phyloP scores from a whole-genome alignment of 139 green algal genomes.

The Spirogloea muscicola region DNA sequence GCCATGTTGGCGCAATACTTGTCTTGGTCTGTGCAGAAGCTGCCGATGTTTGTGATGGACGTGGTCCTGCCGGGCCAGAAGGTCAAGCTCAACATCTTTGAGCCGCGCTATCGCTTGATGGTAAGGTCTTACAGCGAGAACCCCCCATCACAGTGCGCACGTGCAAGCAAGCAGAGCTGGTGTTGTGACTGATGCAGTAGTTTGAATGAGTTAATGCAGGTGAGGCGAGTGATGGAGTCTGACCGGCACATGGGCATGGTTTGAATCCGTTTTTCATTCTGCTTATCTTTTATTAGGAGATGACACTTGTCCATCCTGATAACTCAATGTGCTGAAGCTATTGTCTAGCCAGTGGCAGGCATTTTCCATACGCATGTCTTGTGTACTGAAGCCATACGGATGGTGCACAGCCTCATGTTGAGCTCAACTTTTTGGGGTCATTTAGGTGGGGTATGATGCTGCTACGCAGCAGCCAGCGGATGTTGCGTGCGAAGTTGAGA shows the following conservation, averaged over 20 bases:
- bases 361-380: neutral
- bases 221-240: conserved; percentile 8
- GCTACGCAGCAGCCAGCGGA: neutral
- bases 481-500: conserved; percentile 21
- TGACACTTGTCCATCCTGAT: too few relatives aligned
- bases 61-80: conserved; percentile 75
- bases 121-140: conserved; percentile 73
- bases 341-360: neutral
- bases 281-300: neutral
- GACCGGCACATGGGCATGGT: conserved; percentile 33
- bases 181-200: neutral
- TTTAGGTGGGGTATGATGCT: conserved; percentile 16
- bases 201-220: neutral
- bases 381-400: neutral
- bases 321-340: too few relatives aligned
- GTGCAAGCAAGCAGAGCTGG: neutral
- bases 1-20: too few relatives aligned
- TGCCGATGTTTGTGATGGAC: conserved; percentile 91
- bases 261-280: neutral
- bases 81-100: conserved; percentile 93
- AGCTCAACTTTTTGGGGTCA: neutral
- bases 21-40: conserved; percentile 7
- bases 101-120: conserved; percentile 88
- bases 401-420: neutral
- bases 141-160: conserved; percentile 59